Evolutionary conservation across 805 yeast genomes (phyloP).

Genomic region (Zygoascus bituminiphila): DNA sequence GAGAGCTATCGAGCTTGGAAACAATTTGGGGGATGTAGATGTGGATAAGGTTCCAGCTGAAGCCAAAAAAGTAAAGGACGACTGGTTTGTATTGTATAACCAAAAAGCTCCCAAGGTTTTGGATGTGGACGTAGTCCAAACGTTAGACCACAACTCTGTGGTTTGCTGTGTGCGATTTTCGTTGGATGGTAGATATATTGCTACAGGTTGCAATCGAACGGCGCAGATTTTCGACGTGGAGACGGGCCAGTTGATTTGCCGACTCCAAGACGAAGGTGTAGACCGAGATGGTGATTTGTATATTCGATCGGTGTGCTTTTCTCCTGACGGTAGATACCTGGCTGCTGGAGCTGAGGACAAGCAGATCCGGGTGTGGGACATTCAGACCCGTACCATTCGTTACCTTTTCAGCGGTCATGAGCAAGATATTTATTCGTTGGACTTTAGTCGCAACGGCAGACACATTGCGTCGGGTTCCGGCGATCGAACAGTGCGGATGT

Average conservation of each 20-base stretch:
- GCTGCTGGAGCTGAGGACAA: slow-evolving; percentile 85
- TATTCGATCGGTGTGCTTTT: slow-evolving; percentile 91
- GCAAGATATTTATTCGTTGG: slow-evolving; percentile 94
- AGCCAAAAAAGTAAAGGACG: slow-evolving; percentile 73
- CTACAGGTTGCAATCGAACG: slow-evolving; percentile 94
- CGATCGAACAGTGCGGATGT: slow-evolving; percentile 89
- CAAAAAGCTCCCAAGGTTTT: slow-evolving; percentile 69
- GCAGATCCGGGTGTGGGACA: slow-evolving; percentile 90
- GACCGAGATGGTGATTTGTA: slow-evolving; percentile 75
- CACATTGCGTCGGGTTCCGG: slow-evolving; percentile 94
- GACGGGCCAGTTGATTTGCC: slow-evolving; percentile 82
- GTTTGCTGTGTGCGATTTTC: slow-evolving; percentile 95
- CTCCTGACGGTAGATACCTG: slow-evolving; percentile 86
- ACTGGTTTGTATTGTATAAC: slow-evolving; percentile 83
- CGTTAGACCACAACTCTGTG: slow-evolving; percentile 87
- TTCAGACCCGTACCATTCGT: slow-evolving; percentile 75
- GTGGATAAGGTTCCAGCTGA: slow-evolving; percentile 66
- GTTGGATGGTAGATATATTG: slow-evolving; percentile 82
- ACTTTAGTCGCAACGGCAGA: slow-evolving; percentile 89
- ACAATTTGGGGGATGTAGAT: slow-evolving; percentile 53
- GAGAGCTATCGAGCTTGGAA: slow-evolving; percentile 24
- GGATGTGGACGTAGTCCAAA: slow-evolving; percentile 82
- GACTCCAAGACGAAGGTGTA: slow-evolving; percentile 72
- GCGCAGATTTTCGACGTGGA: slow-evolving; percentile 91
- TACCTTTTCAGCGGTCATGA: slow-evolving; percentile 83